These are phyloP conservation scores for Beauveria asiatica DNA, from an alignment of 2,329 filamentous ascomycete species.

Conservation along the genomic window DNA sequence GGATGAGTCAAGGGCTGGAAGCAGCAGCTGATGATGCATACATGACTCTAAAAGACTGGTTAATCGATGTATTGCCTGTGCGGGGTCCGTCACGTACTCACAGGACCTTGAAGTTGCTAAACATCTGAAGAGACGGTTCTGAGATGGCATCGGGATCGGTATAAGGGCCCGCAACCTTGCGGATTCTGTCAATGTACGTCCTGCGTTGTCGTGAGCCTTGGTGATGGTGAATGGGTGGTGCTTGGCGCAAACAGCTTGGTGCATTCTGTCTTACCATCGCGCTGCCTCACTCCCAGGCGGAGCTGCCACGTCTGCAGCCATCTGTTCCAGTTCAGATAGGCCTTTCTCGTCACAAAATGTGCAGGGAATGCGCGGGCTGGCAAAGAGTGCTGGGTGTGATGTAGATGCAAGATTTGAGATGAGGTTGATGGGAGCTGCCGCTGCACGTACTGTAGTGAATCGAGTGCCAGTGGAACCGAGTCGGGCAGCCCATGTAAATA, in stretches of 20 bases:
- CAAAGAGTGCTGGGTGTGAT: not conserved
- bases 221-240: not conserved
- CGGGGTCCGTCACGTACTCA: constrained; percentile 31
- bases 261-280: constrained; percentile 25
- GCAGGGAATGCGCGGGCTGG: not conserved
- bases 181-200: constrained; percentile 76
- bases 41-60: constrained; percentile 37
- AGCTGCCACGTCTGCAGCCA: constrained; percentile 6
- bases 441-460: not conserved
- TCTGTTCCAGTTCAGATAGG: not conserved
- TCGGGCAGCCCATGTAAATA: not conserved
- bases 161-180: constrained; percentile 70
- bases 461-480: not conserved
- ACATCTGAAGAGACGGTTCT: constrained; percentile 43
- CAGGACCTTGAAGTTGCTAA: constrained; percentile 69
- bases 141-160: constrained; percentile 55
- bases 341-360: not conserved
- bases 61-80: not conserved
- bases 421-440: not conserved
- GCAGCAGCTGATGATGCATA: constrained; percentile 25
- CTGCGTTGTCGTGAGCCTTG: constrained; percentile 34
- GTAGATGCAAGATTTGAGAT: constrained; percentile 1
- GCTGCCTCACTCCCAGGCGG: constrained; percentile 18
- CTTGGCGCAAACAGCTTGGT: not conserved
- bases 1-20: not conserved